phyloP scores from a whole-genome alignment of 148 eudicot species.

The Cornus controversa region DNA sequence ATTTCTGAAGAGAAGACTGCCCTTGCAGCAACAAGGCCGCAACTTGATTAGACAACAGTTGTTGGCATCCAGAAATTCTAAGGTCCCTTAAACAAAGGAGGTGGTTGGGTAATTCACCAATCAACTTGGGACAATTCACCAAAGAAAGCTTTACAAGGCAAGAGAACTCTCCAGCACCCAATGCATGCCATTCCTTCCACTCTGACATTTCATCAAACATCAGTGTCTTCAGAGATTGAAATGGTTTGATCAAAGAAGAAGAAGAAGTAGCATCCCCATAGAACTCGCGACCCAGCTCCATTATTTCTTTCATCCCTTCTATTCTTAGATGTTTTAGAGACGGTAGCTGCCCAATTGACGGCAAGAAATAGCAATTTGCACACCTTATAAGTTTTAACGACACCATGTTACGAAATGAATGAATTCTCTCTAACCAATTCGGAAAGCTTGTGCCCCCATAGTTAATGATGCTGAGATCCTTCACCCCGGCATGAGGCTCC shows the following conservation, averaged over 20 bases:
- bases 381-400: not conserved
- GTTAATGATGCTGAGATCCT: not conserved
- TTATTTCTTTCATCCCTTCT: not conserved
- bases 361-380: too few species aligned
- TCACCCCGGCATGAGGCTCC: slow-evolving; percentile 6
- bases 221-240: too few species aligned
- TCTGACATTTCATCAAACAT: not conserved
- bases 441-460: slow-evolving; percentile 15
- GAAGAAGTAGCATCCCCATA: slow-evolving; percentile 11
- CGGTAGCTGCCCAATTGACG: too few species aligned
- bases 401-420: slow-evolving; percentile 2
- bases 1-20: too few species aligned
- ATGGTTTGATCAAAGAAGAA: not conserved
- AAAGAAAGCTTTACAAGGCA: not conserved
- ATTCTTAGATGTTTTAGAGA: not conserved
- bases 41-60: not conserved
- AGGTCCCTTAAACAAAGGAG: not conserved
- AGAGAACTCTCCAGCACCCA: not conserved
- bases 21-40: too few species aligned
- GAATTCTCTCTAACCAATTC: slow-evolving; percentile 9
- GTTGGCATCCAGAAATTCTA: not conserved
- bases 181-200: slow-evolving; percentile 14
- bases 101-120: not conserved
- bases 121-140: slow-evolving; percentile 10
- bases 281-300: slow-evolving; percentile 8